A percentile compares a stretch with the other conserved stretches of the same genome.
Evolutionary conservation across 2,329 filamentous ascomycete genomes (phyloP).

Genomic region (Stachybotrys elegans): DNA sequence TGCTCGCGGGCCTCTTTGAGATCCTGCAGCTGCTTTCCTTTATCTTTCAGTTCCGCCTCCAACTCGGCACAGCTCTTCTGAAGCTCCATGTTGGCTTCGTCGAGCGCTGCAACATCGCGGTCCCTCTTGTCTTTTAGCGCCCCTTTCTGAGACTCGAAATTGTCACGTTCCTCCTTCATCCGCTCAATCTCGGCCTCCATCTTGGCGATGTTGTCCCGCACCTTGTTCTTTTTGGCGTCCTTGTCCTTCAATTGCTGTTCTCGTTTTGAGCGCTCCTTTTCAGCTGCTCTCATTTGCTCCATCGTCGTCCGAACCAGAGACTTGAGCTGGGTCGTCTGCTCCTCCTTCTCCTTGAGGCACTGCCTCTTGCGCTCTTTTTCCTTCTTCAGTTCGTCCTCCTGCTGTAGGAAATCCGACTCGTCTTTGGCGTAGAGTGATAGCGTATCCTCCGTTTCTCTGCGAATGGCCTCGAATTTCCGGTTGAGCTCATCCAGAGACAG

Average conservation of each 20-base stretch:
- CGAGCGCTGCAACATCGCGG: conserved; percentile 45
- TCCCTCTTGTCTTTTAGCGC: conserved; percentile 47
- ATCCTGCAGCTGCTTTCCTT: conserved; percentile 63
- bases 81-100: conserved; percentile 51
- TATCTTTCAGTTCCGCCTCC: conserved; percentile 67
- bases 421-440: conserved; percentile 66
- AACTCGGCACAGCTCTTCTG: conserved; percentile 61
- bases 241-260: conserved; percentile 68
- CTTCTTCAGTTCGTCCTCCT: conserved; percentile 63
- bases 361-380: conserved; percentile 77
- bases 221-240: conserved; percentile 61
- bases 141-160: conserved; percentile 49
- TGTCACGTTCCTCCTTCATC: conserved; percentile 51
- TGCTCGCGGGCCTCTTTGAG: conserved; percentile 67
- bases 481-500: conserved; percentile 74
- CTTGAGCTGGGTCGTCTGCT: conserved; percentile 78
- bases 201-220: conserved; percentile 64
- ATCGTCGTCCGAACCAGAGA: conserved; percentile 76
- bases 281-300: conserved; percentile 72
- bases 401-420: conserved; percentile 63
- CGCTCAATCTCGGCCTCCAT: conserved; percentile 60
- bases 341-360: conserved; percentile 82
- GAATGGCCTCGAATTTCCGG: conserved; percentile 71
- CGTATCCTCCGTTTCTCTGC: conserved; percentile 78
- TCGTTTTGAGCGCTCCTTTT: conserved; percentile 73